A percentile compares a stretch with the other conserved stretches of the same genome.
Conservation (phyloP, 106 monocot genomes). For the Dendrobium catenatum region DNA sequence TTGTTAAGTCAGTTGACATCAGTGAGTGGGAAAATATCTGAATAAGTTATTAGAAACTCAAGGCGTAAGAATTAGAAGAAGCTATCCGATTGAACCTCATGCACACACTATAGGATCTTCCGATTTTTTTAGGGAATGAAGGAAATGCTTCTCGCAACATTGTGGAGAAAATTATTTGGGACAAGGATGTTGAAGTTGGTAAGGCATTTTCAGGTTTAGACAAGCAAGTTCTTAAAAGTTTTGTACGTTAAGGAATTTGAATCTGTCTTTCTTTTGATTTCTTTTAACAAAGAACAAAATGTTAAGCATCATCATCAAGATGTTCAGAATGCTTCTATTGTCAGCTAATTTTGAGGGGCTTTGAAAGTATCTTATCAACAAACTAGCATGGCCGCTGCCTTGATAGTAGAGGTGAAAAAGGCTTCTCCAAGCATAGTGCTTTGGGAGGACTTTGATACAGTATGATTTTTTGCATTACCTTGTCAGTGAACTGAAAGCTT, state of each 20-base stretch:
- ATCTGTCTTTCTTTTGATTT: conserved; percentile 1
- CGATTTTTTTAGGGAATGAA: conserved; percentile 73
- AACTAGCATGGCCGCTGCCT: conserved; percentile 76
- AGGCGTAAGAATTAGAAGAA: conserved; percentile 66
- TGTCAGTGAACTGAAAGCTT: background rate
- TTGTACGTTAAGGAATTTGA: background rate
- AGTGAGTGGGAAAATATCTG: conserved; percentile 25
- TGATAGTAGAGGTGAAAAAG: conserved; percentile 97
- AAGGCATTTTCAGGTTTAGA: conserved; percentile 27
- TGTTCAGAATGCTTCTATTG: conserved; percentile 63
- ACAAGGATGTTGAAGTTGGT: conserved; percentile 61
- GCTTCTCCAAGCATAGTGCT: conserved; percentile 89
- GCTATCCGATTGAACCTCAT: conserved; percentile 39
- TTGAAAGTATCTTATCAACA: conserved; percentile 49
- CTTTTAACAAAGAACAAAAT: conserved; percentile 71
- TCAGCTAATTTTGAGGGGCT: conserved; percentile 68
- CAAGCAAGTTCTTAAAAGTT: background rate
- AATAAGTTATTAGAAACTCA: conserved; percentile 46
- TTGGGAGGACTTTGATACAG: conserved; percentile 81
- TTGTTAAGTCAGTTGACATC: conserved; percentile 29
- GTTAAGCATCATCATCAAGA: conserved; percentile 30
- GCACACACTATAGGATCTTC: conserved; percentile 60
- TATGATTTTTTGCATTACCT: conserved; percentile 18
- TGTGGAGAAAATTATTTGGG: conserved; percentile 81
- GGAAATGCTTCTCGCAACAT: conserved; percentile 72